phyloP scores from a whole-genome alignment of 371 early-diverging fungal species.

The Mucor velutinosus region DNA sequence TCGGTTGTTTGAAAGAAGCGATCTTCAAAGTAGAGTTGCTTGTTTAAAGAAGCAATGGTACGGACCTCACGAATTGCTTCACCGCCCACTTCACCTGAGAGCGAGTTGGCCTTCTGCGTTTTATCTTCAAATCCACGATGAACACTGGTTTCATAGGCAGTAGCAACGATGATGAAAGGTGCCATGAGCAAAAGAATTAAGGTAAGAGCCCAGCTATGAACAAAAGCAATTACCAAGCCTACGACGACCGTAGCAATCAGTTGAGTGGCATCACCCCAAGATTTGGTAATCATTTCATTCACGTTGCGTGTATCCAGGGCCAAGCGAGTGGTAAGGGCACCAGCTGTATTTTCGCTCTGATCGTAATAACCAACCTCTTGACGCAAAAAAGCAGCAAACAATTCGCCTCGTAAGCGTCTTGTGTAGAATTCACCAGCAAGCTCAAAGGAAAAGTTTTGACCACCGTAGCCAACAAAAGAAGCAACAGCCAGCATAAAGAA shows the following conservation, averaged over 20 bases:
- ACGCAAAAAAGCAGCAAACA: slow-evolving; percentile 60
- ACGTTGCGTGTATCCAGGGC: slow-evolving; percentile 75
- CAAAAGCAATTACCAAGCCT: slow-evolving; percentile 36
- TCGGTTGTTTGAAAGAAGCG: slow-evolving; percentile 57
- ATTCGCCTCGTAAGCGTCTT: slow-evolving; percentile 48
- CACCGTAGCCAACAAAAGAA: slow-evolving; percentile 44
- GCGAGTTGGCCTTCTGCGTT: slow-evolving; percentile 56
- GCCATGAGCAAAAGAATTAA: slow-evolving; percentile 46
- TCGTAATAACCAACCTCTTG: slow-evolving; percentile 91
- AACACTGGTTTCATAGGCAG: slow-evolving; percentile 19
- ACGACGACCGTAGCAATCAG: slow-evolving; percentile 40
- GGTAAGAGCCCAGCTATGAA: slow-evolving; percentile 49
- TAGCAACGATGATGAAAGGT: slow-evolving; percentile 42
- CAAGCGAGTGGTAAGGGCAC: slow-evolving; percentile 78
- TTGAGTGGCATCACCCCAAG: slow-evolving; percentile 58
- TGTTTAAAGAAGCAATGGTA: slow-evolving; percentile 78
- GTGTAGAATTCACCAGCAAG: slow-evolving; percentile 59
- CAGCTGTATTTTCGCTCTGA: slow-evolving; percentile 71
- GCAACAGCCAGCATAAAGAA: slow-evolving; percentile 53
- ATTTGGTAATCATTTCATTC: slow-evolving; percentile 63
- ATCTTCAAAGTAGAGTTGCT: slow-evolving; percentile 66
- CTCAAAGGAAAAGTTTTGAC: slow-evolving; percentile 36
- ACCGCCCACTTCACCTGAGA: slow-evolving; percentile 60
- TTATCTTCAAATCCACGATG: slow-evolving; percentile 47
- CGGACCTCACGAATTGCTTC: slow-evolving; percentile 82